These are phyloP conservation scores for Mycena chlorophos DNA, from an alignment of 768 basidiomycete genomes.

Conservation along the genomic window DNA sequence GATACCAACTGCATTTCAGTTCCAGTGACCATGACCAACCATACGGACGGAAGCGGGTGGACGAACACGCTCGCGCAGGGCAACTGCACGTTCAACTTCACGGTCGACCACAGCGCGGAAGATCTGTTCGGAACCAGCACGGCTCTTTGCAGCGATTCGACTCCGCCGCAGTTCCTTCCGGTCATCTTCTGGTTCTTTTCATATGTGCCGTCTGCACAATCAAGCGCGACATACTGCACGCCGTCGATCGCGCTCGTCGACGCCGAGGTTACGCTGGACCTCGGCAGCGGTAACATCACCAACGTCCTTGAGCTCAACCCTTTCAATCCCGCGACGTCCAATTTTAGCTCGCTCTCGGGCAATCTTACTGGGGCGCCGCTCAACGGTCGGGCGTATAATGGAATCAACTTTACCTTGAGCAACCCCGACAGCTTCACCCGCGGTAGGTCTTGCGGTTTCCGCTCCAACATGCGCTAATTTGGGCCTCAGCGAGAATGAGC, in stretches of 20 bases:
- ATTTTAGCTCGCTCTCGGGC: constrained; percentile 40
- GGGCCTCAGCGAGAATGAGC: constrained; percentile 25
- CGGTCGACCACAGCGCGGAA: constrained; percentile 38
- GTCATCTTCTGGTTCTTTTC: constrained; percentile 61
- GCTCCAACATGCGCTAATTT: background rate
- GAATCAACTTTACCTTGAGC: constrained; percentile 48
- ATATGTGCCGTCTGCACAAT: constrained; percentile 37
- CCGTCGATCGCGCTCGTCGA: constrained; percentile 47
- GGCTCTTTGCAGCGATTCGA: constrained; percentile 27
- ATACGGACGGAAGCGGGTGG: constrained; percentile 39
- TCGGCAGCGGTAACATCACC: constrained; percentile 45
- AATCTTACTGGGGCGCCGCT: constrained; percentile 49
- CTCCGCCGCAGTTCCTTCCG: constrained; percentile 43
- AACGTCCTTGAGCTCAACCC: constrained; percentile 42
- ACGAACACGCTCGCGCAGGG: constrained; percentile 41
- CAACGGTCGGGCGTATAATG: constrained; percentile 53
- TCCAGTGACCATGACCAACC: constrained; percentile 38
- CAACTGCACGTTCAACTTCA: constrained; percentile 43
- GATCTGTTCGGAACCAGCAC: constrained; percentile 45
- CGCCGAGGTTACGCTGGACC: constrained; percentile 44
- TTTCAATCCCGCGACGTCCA: constrained; percentile 35
- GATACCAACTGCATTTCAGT: constrained; percentile 44
- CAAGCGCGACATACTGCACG: constrained; percentile 50
- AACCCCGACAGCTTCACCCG: constrained; percentile 41
- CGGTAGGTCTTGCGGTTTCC: constrained; percentile 2